Base-by-base conservation (phyloP, 208 protist species). In the Trypanosoma brucei region DNA sequence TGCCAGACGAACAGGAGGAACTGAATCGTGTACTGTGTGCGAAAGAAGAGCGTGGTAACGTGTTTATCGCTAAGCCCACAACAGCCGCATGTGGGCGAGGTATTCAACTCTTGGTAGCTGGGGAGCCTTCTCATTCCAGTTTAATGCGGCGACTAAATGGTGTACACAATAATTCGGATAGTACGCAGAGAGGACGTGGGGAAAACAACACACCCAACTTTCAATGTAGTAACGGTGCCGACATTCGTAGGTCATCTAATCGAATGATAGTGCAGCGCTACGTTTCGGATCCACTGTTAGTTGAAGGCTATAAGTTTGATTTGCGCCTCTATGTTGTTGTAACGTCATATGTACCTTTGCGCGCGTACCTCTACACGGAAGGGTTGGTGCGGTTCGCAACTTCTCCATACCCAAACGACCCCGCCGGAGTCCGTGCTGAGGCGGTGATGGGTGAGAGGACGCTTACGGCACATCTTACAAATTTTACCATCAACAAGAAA, bases 281-380 rank as follows among this genome's bases (percentile, higher is more conserved):
- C 68, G 51, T 95, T 0, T 44, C 60, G 3, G 68, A 95, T 48
- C 91, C 94, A 7, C 78, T 89, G 30, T 59, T 95, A 13, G 59
- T 95, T 52, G 61, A 93, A 30, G 88, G 89, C 3, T 89, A 93
- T 75, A 97, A 97, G 73, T 96, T 96, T 59, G 94, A 97, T 60
- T 75, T 97, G 31, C 90, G 94, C 2, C 65, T 97, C 4, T 97
- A 97, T 70, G 88, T 94, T 8, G 74, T 92, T 35, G 85, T 97
- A 51, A 97, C 94, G 4, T 86, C 75, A 22, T 92, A 84, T 65
- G 64, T 73, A 45, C 94, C 94, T 9, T 66, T 97, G 9, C 78
- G 84, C 1, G 38, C 84, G 8, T 97, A 95, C 54, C 49, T 96
- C 0, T 96, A 91, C 68, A 30, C 72, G 13, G 92, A 98, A 59